Percentiles rank a stretch among this genome's conserved stretches.
Evolutionary conservation across 352 stramenopile genomes (phyloP).

Genomic region (Pythium apleroticum): DNA sequence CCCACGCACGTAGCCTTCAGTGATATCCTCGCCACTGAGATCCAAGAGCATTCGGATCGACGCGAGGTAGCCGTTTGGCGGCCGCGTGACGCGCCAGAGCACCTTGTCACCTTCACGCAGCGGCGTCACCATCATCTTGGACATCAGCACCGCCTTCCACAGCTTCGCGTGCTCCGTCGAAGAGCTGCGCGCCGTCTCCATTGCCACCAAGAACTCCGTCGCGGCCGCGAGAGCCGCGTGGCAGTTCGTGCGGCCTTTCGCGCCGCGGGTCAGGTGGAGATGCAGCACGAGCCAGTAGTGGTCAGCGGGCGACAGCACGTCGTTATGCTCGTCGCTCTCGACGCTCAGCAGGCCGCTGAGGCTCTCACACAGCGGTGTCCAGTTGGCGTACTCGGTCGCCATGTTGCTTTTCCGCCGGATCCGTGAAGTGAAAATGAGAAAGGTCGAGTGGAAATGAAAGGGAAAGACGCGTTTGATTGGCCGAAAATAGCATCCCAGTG

Average conservation of each 20-base stretch:
- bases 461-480: neutral
- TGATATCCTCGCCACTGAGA: neutral
- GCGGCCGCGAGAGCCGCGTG: neutral
- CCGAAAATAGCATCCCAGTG: neutral
- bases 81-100: neutral
- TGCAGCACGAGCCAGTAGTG: constrained; percentile 8
- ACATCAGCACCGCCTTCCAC: constrained; percentile 10
- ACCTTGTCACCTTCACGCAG: neutral
- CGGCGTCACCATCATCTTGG: constrained; percentile 12
- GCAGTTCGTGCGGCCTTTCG: neutral
- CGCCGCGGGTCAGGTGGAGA: neutral
- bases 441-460: neutral
- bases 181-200: neutral
- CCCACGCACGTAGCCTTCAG: neutral
- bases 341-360: constrained; percentile 8
- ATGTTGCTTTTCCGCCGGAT: neutral
- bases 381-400: neutral
- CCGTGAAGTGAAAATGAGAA: neutral
- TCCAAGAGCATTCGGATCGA: constrained; percentile 1
- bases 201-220: neutral
- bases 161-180: neutral
- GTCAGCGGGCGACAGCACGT: neutral
- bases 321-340: neutral
- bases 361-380: neutral
- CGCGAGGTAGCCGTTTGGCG: neutral